Conservation (phyloP, 208 protist species). For the Trypanosomatidae sp. region DNA sequence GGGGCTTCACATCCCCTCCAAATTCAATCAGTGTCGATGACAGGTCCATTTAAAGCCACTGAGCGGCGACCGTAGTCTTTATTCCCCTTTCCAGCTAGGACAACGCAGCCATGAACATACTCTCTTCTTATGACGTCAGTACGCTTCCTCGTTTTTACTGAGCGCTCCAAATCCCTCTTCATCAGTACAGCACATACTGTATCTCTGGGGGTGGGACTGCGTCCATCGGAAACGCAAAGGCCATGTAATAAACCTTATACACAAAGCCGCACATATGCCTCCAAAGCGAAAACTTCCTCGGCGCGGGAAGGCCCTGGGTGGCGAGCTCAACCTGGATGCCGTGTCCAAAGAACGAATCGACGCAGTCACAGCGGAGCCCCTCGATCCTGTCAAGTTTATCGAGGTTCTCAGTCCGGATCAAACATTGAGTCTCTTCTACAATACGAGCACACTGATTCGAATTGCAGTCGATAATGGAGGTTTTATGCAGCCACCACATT, state of each 20-base stretch:
- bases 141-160: background rate
- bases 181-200: background rate
- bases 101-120: background rate
- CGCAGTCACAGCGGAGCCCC: constrained; percentile 73
- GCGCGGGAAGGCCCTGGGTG: constrained; percentile 12
- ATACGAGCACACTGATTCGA: constrained; percentile 82
- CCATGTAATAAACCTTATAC: background rate
- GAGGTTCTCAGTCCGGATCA: constrained; percentile 76
- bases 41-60: background rate
- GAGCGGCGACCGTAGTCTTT: background rate
- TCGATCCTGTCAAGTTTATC: constrained; percentile 51
- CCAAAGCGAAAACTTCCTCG: constrained; percentile 44
- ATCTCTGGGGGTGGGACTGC: background rate
- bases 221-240: background rate
- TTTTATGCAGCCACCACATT: constrained; percentile 90
- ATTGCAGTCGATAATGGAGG: constrained; percentile 75
- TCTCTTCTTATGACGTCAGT: background rate
- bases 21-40: background rate
- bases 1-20: background rate
- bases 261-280: constrained; percentile 17
- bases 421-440: constrained; percentile 81
- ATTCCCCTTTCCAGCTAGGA: background rate
- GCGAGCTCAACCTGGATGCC: constrained; percentile 50
- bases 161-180: background rate
- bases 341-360: constrained; percentile 74